phyloP scores from a whole-genome alignment of 345 rosid species.

The Chamaenerion angustifolium region DNA sequence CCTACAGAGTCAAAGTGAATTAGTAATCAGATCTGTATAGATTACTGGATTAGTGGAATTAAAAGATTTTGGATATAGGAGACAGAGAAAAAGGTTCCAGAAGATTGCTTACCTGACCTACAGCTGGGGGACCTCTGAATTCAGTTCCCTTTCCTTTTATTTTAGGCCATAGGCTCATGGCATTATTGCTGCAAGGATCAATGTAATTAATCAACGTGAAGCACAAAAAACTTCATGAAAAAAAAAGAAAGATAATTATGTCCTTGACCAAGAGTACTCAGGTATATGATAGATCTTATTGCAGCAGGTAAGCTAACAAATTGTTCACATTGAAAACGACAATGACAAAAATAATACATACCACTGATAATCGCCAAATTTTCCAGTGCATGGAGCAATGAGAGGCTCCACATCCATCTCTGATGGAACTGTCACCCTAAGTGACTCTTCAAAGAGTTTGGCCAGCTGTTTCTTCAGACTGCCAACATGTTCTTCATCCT shows the following conservation, averaged over 20 bases:
- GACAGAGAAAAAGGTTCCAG: background rate
- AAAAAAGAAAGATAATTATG: background rate
- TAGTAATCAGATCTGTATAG: background rate
- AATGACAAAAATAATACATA: conserved; percentile 5
- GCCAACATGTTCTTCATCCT: conserved; percentile 49
- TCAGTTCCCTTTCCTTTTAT: conserved; percentile 53
- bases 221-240: background rate
- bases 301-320: background rate
- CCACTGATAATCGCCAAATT: conserved; percentile 94
- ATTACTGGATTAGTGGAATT: background rate
- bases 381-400: conserved; percentile 50
- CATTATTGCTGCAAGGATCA: conserved; percentile 54
- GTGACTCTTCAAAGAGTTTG: conserved; percentile 46
- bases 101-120: conserved; percentile 54
- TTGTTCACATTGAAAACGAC: background rate
- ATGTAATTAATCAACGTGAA: background rate
- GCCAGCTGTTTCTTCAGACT: conserved; percentile 47
- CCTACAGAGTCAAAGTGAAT: conserved; percentile 4
- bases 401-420: conserved; percentile 53
- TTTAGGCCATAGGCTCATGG: conserved; percentile 71
- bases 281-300: background rate
- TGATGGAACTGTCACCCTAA: conserved; percentile 41
- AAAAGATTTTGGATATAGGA: too few relatives aligned
- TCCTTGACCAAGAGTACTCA: background rate
- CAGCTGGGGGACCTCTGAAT: conserved; percentile 65